A percentile compares a stretch with the other conserved stretches of the same genome.
phyloP scores from a whole-genome alignment of 208 protist genomes.

The Trypanosoma conorhini region DNA sequence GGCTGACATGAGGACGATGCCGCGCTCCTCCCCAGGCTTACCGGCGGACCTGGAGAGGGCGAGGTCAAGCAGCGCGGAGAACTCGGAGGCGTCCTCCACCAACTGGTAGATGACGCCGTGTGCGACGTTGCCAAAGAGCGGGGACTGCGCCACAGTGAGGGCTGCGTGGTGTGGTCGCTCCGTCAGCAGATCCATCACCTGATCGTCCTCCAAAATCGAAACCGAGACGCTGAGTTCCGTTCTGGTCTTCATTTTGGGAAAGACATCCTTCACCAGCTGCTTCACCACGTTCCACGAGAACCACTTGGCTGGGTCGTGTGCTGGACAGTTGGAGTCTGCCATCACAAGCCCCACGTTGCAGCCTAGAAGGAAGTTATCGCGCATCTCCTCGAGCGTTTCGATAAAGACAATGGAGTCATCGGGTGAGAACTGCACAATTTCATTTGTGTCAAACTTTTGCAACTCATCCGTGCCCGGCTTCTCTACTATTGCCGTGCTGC shows the following conservation, averaged over 20 bases:
- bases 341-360: constrained; percentile 70
- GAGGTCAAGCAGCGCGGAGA: constrained; percentile 58
- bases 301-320: constrained; percentile 49
- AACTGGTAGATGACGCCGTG: constrained; percentile 55
- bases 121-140: constrained; percentile 75
- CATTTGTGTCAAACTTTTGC: constrained; percentile 69
- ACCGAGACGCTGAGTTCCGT: constrained; percentile 59
- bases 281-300: constrained; percentile 64
- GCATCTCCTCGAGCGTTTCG: constrained; percentile 59
- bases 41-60: constrained; percentile 26
- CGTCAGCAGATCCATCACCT: constrained; percentile 64
- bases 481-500: constrained; percentile 43
- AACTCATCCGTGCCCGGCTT: constrained; percentile 60
- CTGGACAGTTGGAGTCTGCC: constrained; percentile 52
- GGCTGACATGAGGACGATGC: constrained; percentile 64
- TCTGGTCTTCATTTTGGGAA: constrained; percentile 36
- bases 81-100: constrained; percentile 58
- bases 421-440: constrained; percentile 42
- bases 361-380: constrained; percentile 57
- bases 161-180: constrained; percentile 15
- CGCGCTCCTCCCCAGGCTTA: constrained; percentile 42
- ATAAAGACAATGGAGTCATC: constrained; percentile 43
- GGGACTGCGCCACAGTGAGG: constrained; percentile 65
- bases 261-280: constrained; percentile 53
- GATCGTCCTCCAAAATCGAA: constrained; percentile 68